Evolutionary conservation across 2,329 filamentous ascomycete genomes (phyloP), one percentile per base, ranked within the genome.

Genomic region (Xylogone sp.): DNA sequence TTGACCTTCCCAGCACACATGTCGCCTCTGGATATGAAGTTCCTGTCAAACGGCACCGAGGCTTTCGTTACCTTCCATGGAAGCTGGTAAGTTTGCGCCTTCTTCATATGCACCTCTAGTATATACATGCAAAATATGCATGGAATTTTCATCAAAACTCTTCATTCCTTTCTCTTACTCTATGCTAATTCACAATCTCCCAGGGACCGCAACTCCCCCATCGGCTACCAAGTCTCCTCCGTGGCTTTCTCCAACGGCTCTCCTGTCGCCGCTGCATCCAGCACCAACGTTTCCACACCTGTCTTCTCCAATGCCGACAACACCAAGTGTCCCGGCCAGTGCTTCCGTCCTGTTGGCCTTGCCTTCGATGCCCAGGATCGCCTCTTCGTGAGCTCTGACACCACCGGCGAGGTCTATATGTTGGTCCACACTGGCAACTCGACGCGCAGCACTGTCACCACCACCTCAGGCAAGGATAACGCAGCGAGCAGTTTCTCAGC

Each of bases 31-130:
- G 86, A 89, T 57, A 79, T 90, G 62, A 81, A 82, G 54, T 91
- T 91, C 70, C 75, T 79, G 56, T 61, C 71, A 0, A 68, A 75
- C 42, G 80, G 79, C 31, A 77, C 75, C 12, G 76, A 73, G 2
- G 86, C 84, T 1, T 90, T 81, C 69, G 71, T 91, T 18, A 75
- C 82, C 0, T 88, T 90, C 68, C 87, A 89, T 65, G 87, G 87
- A 13, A 86, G 81, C 66, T 90, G 86, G 84, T 65, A 68, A 71
- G 68, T 39, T 31, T 31, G 42, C 13, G 49, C 43, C 27, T 31
- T 31, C 27, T 31, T 13, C 27, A 8, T 7, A 8, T 31, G 27
- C 27, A 31, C 13, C 27, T 31, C 8, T 31, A 8, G 13, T 8
- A 8, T 7, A 13, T 13, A 8, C 8, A 31, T 31, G 27, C 27